phyloP scores from a whole-genome alignment of 2,329 filamentous ascomycete species.

The Alternaria consortialis region DNA sequence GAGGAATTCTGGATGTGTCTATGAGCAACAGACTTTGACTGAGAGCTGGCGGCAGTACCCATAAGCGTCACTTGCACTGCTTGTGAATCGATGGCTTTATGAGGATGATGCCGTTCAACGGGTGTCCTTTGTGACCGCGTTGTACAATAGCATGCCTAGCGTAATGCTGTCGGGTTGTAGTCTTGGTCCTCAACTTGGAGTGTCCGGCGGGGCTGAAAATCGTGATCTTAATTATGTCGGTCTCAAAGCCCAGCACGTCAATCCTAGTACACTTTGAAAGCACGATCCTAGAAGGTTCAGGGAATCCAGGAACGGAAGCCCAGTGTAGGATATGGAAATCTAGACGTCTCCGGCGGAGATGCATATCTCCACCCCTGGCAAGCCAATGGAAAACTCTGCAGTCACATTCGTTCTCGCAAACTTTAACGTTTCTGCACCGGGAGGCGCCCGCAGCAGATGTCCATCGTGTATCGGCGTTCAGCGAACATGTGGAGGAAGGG shows the following conservation, averaged over 20 bases:
- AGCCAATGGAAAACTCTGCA: conserved; percentile 22
- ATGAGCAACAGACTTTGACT: no score
- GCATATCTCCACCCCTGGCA: neutral
- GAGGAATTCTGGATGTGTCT: no score
- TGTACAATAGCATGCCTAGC: neutral
- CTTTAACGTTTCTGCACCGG: conserved; percentile 5
- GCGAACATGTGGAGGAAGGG: conserved; percentile 29
- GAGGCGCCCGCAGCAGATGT: conserved; percentile 8
- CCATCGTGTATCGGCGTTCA: conserved; percentile 28
- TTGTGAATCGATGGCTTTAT: no score
- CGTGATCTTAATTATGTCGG: neutral
- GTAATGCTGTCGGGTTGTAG: neutral
- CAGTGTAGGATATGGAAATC: neutral
- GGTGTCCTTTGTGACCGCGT: neutral
- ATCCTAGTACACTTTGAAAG: neutral
- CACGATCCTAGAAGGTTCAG: neutral
- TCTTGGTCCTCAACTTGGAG: neutral
- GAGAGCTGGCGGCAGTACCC: no score
- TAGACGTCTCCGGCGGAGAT: neutral
- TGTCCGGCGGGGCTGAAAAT: neutral
- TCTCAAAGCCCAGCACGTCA: neutral
- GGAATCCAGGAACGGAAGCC: neutral
- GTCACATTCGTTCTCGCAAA: conserved; percentile 7
- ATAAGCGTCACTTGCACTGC: no score
- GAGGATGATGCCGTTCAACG: neutral